Conservation (phyloP, 164 flowering plant genomes). For the Magnolia sinica region DNA sequence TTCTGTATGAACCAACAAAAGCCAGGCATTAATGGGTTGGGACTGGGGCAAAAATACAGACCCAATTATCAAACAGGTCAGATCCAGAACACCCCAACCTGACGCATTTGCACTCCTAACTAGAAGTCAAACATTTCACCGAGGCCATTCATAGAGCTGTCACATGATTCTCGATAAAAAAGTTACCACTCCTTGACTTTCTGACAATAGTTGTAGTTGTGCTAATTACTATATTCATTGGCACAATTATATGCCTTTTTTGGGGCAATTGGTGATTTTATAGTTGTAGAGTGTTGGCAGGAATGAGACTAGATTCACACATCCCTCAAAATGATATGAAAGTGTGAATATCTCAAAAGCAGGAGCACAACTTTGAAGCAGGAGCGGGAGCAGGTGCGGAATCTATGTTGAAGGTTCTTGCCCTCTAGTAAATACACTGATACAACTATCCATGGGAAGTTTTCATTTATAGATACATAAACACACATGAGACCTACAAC, state of each 20-base stretch:
- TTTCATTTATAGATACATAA: neutral
- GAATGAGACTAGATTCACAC: neutral
- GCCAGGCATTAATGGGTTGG: neutral
- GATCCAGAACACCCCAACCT: neutral
- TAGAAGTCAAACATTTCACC: neutral
- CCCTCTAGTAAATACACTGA: neutral
- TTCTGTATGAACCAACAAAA: neutral
- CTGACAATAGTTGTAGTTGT: neutral
- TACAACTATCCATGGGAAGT: neutral
- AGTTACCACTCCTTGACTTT: neutral
- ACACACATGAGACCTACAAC: neutral
- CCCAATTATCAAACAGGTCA: neutral
- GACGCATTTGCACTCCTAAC: neutral
- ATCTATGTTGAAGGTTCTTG: neutral
- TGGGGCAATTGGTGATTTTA: neutral
- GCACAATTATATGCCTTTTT: neutral
- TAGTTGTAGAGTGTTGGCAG: neutral
- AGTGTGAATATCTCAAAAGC: neutral
- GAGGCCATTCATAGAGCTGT: neutral
- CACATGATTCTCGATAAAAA: neutral
- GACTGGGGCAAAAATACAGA: neutral
- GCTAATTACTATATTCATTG: neutral
- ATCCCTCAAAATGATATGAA: neutral
- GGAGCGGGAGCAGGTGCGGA: neutral
- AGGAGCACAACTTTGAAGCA: neutral